Evolutionary conservation across 495 filamentous ascomycete genomes (phyloP).

Genomic region (Tuber magnatum): DNA sequence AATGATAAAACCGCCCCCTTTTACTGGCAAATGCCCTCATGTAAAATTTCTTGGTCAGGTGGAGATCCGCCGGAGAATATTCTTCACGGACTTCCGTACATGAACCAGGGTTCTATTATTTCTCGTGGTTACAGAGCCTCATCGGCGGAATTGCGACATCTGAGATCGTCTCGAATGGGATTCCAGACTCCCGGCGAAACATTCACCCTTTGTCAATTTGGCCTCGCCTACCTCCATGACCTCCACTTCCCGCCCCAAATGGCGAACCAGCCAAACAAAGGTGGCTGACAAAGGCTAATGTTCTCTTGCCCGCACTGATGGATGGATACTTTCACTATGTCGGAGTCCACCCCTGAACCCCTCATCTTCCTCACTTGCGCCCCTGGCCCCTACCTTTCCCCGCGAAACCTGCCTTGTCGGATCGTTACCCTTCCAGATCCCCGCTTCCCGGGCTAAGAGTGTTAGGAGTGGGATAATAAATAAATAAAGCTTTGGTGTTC

Average conservation of each 20-base stretch:
- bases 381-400: neutral
- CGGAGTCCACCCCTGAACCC: neutral
- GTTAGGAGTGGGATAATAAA: neutral
- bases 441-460: neutral
- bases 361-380: neutral
- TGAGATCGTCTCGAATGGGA: neutral
- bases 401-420: neutral
- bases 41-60: neutral
- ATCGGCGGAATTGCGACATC: neutral
- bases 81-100: neutral
- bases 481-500: neutral
- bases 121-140: neutral
- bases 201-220: constrained; percentile 5
- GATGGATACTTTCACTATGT: neutral
- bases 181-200: neutral
- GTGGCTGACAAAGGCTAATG: constrained; percentile 1
- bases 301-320: neutral
- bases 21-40: neutral
- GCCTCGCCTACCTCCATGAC: neutral
- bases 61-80: constrained; percentile 1
- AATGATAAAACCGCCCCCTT: neutral
- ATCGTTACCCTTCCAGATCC: neutral
- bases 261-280: neutral
- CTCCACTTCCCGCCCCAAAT: neutral
- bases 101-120: neutral